Evolutionary conservation across 2,329 filamentous ascomycete genomes (phyloP), one percentile per base, ranked within the genome.

Genomic region (Fusarium euwallaceae): DNA sequence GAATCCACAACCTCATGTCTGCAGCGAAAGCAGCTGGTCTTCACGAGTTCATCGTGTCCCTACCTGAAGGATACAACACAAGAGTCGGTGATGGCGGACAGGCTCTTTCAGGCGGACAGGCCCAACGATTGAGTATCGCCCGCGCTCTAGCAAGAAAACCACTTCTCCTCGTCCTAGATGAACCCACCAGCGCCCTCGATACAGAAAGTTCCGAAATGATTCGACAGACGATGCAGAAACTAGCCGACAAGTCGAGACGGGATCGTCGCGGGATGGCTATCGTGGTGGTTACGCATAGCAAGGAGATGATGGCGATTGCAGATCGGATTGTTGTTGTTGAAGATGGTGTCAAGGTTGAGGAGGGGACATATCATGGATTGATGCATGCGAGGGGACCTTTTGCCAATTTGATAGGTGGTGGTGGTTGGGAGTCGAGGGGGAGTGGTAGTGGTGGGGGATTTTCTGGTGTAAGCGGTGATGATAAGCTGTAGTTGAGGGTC

Each of bases 291-390:
- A 98, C 95, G 59, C 96, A 98, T 83, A 90, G 88, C 66, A 87
- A 86, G 71, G 92, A 96, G 79, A 97, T 98, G 94, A 98, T 98
- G 94, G 87, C 88, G 67, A 89, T 94, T 68, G 93, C 93, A 1
- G 92, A 95, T 80, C 87, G 89, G 53, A 86, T 98, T 9, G 86
- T 96, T 1, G 90, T 98, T 71, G 76, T 97, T 32, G 89, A 93
- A n/a, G 89, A 91, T 0, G 87, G 89, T 4, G 85, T 89, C 2
- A 89, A 94, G 8, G 92, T 91, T 3, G 90, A 96, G 80, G 83
- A 88, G 65, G 95, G 95, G 0, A 78, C 81, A 1, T 98, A 92
- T 81, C 83, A 87, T 2, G 89, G 90, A 67, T 81, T 98, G 76
- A 76, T 89, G 55, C 76, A 72, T 20, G 80, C 62, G 20, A 81